Evolutionary conservation across 2,329 filamentous ascomycete species (phyloP).

Genomic region (Pseudogymnoascus sp.): DNA sequence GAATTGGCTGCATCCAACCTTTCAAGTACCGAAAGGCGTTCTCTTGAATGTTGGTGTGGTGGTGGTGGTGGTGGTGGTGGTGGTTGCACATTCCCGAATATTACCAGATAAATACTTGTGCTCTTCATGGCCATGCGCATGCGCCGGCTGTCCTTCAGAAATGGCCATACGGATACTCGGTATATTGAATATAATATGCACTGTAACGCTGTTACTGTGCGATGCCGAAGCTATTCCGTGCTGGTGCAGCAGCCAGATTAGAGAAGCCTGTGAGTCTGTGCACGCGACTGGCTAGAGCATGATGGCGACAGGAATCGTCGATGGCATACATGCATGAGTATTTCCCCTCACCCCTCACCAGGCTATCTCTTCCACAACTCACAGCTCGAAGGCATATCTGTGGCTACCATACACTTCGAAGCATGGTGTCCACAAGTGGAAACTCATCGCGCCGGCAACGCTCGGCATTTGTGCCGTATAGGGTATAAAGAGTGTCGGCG

Average conservation of each 20-base stretch:
- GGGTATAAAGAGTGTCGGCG: background rate
- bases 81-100: background rate
- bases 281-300: background rate
- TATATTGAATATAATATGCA: background rate
- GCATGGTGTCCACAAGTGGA: background rate
- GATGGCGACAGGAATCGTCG: background rate
- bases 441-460: slow-evolving; percentile 3
- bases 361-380: background rate
- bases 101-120: background rate
- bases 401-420: background rate
- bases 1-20: slow-evolving; percentile 4
- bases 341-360: background rate
- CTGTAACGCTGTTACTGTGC: slow-evolving; percentile 1
- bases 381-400: background rate
- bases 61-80: background rate
- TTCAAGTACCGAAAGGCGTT: slow-evolving; percentile 7
- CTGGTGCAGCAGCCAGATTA: background rate
- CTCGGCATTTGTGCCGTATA: slow-evolving; percentile 4
- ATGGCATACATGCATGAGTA: background rate
- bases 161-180: background rate
- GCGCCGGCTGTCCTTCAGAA: background rate
- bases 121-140: slow-evolving; percentile 1
- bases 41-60: background rate
- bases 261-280: background rate
- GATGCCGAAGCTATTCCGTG: background rate